phyloP scores from a whole-genome alignment of 768 basidiomycete genomes.

The Lactarius trivialis region DNA sequence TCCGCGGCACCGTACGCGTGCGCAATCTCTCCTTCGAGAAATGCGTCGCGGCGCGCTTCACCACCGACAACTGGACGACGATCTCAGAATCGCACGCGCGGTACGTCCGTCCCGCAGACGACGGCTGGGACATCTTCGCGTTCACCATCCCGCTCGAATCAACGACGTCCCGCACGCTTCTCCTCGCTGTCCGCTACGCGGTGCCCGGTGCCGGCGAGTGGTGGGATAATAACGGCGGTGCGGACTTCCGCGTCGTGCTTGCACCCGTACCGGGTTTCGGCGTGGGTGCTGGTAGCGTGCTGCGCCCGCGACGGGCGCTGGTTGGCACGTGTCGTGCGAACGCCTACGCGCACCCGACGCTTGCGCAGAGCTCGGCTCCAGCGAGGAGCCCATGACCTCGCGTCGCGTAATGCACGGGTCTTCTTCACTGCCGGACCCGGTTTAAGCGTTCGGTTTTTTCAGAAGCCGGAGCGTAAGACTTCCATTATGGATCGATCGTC shows the following conservation, averaged over 20 bases:
- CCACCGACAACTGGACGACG: constrained; percentile 48
- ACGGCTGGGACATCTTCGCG: constrained; percentile 5
- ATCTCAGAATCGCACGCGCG: constrained; percentile 35
- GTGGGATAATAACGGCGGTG: constrained; percentile 18
- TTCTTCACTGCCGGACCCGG: too few species aligned
- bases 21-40: constrained; percentile 45
- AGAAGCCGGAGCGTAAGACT: too few species aligned
- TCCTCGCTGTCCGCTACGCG: not conserved
- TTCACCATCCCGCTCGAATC: constrained; percentile 6
- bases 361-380: not conserved
- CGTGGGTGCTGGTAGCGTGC: not conserved
- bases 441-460: too few species aligned
- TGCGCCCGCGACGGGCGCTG: not conserved
- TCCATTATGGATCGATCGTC: too few species aligned
- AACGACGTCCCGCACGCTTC: not conserved
- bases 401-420: not conserved
- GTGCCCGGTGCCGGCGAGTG: constrained; percentile 2
- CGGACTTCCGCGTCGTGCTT: not conserved
- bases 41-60: constrained; percentile 42
- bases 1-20: constrained; percentile 39
- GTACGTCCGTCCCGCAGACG: not conserved
- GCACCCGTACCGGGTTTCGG: not conserved
- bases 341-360: not conserved
- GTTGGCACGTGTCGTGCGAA: not conserved
- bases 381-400: not conserved